Evolutionary conservation across 2,329 filamentous ascomycete genomes (phyloP), one percentile per base, ranked within the genome.

Genomic region (Escovopsis sp.): DNA sequence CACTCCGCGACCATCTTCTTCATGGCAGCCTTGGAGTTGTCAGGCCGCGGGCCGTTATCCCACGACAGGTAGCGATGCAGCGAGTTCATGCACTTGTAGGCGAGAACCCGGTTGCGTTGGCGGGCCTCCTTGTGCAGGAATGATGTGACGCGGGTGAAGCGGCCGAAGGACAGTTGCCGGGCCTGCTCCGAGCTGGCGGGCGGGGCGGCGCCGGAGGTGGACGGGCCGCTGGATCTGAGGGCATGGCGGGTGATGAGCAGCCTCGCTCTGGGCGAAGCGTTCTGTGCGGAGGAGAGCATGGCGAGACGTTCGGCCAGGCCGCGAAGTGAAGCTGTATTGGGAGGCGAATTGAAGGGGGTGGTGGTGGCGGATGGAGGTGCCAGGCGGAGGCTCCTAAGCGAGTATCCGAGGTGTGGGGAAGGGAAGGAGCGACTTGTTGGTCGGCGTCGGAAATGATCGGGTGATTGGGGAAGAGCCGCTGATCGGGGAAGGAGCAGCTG

Each of bases 81-180:
- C 3, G 62, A 56, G 42, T 73, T 66, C 45, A 62, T 55, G 49
- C 68, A 68, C 45, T 64, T 69, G 49, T 70, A 64, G 37, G 65
- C 68, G 10, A 66, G 34, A 4, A 53, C 46, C 42, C 64, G 62
- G 46, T 66, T 59, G 11, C 66, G 69, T 36, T 64, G 67, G 40
- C 65, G 64, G 28, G 64, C 47, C 41, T 72, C 65, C 36, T 59
- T 62, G 34, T 63, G 60, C 18, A 59, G 56, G 15, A 66, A 60
- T 12, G 59, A 54, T 47, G 63, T 49, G 37, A 62, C 62, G 28
- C 59, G 62, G 7, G 65, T 61, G 66, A 70, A 73, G 15, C 63
- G 49, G 41, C 62, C 66, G 45, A 75, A 66, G 45, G 70, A 67
- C 46, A 74, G 72, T 33, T 52, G 53, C 33, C 74, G 67, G 50